Evolutionary conservation across 768 basidiomycete species (phyloP), one percentile per base, ranked within the genome.

Genomic region (Leccinellum rugosiceps): DNA sequence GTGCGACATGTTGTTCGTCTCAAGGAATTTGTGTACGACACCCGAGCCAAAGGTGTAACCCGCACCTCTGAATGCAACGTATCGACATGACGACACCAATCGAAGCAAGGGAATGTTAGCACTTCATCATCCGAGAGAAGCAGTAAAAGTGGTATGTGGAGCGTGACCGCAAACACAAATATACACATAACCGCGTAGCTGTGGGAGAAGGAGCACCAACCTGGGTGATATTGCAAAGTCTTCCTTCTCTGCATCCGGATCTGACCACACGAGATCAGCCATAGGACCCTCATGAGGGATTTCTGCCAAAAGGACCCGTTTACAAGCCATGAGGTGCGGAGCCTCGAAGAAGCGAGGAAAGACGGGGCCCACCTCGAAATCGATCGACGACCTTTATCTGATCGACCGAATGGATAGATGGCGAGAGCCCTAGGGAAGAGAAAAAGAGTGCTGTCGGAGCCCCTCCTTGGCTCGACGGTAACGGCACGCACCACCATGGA

Each of bases 221-320:
- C 96, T 85, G 56, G 96, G 96, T 58, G 94, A 97, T 74, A 99
- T 98, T 28, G 97, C 96, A 71, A 98, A 99, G 68, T 98, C 97
- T 72, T 98, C 97, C 73, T 98, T 99, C 74, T 99, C 97, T 35
- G 93, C 86, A 76, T 99, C 97, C 34, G 97, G 97, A 81, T 99
- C 97, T 46, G 95, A 98, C 97, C 97, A 99, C 2, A 99, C 97
- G 28, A 99, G 83, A 81, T 99, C 97, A 13, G 96, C 96, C 94
- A 99, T 98, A 26, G 97, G 96, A 4, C 97, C 97, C 74, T 99
- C 97, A 66, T 98, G 97, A 44, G 97, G 97, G 57, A 99, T 98
- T 79, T 99, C 97, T 94, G 68, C 57, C 56, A 51, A 51, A 50
- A 21, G 0, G 53, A 45, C 10, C 45, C 65, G 21, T 58, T 60